Percentiles rank a stretch among this genome's conserved stretches.
These are phyloP conservation scores for Nigrospora osmanthi DNA, from an alignment of 2,329 filamentous ascomycete genomes.

Conservation along the genomic window DNA sequence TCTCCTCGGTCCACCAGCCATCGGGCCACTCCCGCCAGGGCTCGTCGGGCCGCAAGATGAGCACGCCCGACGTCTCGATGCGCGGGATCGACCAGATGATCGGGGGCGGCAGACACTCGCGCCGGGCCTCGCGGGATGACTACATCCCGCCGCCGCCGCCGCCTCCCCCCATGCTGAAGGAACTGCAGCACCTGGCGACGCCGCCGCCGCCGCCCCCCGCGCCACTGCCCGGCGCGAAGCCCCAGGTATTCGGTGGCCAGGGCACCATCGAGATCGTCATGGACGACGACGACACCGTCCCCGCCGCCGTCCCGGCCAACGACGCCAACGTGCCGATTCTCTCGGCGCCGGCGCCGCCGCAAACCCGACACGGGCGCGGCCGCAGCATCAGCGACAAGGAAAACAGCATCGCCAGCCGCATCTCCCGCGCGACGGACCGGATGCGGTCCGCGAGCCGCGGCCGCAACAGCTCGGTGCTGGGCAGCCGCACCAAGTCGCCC, in stretches of 20 bases:
- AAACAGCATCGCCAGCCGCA: conserved; percentile 41
- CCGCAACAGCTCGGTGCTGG: conserved; percentile 33
- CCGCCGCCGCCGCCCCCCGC: conserved; percentile 56
- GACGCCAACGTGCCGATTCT: conserved; percentile 37
- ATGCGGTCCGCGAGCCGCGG: conserved; percentile 53
- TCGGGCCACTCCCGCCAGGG: conserved; percentile 13
- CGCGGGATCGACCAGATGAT: conserved; percentile 41
- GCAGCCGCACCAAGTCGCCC: conserved; percentile 27
- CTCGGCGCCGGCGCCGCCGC: conserved; percentile 34
- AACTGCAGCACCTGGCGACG: conserved; percentile 53
- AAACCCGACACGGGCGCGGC: conserved; percentile 37
- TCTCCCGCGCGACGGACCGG: conserved; percentile 51
- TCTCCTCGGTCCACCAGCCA: not conserved
- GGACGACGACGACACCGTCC: conserved; percentile 43
- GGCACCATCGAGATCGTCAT: conserved; percentile 60
- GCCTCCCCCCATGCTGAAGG: conserved; percentile 48
- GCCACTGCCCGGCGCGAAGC: conserved; percentile 38
- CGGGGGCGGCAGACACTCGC: conserved; percentile 22
- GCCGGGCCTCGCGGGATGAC: conserved; percentile 42
- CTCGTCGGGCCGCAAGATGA: conserved; percentile 28
- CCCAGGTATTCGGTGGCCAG: conserved; percentile 33
- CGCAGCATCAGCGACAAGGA: conserved; percentile 45
- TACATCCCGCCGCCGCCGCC: conserved; percentile 44
- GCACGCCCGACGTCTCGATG: conserved; percentile 27
- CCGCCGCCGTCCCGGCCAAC: conserved; percentile 26